Percentiles rank a stretch among this genome's conserved stretches.
These are phyloP conservation scores for Phytophthora sansomeana DNA, from an alignment of 352 stramenopile species.

Conservation along the genomic window DNA sequence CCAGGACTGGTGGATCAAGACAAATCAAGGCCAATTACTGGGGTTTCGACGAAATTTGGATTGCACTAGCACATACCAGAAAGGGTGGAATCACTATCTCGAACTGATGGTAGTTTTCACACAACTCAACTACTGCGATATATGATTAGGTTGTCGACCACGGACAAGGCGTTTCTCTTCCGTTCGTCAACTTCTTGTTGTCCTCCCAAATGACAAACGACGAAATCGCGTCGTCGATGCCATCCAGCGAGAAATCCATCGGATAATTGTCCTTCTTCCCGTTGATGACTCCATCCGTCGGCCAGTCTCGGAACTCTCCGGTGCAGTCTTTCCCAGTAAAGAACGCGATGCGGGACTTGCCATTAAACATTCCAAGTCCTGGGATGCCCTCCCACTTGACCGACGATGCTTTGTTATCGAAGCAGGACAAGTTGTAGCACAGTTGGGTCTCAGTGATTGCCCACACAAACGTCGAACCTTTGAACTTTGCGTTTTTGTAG, in stretches of 20 bases:
- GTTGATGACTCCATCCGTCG: slow-evolving; percentile 21
- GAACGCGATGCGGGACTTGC: slow-evolving; percentile 36
- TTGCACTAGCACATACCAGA: background rate
- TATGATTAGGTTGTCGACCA: slow-evolving; percentile 22
- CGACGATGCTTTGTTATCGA: slow-evolving; percentile 33
- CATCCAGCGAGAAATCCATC: slow-evolving; percentile 26
- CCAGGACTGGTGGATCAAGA: background rate
- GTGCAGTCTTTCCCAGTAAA: slow-evolving; percentile 27
- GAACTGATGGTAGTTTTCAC: background rate
- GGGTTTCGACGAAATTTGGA: no score
- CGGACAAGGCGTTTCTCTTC: slow-evolving; percentile 19
- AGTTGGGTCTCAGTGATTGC: slow-evolving; percentile 19
- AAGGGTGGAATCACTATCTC: background rate
- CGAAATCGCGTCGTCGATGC: slow-evolving; percentile 29
- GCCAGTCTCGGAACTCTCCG: slow-evolving; percentile 15
- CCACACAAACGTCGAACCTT: slow-evolving; percentile 20
- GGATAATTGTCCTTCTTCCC: slow-evolving; percentile 31
- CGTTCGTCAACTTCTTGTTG: slow-evolving; percentile 24
- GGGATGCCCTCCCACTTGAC: slow-evolving; percentile 32
- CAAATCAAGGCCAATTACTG: no score
- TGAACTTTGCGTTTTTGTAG: slow-evolving; percentile 19
- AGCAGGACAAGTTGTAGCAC: slow-evolving; percentile 39
- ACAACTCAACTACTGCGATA: background rate
- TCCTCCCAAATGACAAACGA: slow-evolving; percentile 40
- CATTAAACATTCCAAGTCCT: slow-evolving; percentile 7